Evolutionary conservation across 2,329 filamentous ascomycete genomes (phyloP), one percentile per base, ranked within the genome.

Genomic region (Emergomyces pasteurianus): DNA sequence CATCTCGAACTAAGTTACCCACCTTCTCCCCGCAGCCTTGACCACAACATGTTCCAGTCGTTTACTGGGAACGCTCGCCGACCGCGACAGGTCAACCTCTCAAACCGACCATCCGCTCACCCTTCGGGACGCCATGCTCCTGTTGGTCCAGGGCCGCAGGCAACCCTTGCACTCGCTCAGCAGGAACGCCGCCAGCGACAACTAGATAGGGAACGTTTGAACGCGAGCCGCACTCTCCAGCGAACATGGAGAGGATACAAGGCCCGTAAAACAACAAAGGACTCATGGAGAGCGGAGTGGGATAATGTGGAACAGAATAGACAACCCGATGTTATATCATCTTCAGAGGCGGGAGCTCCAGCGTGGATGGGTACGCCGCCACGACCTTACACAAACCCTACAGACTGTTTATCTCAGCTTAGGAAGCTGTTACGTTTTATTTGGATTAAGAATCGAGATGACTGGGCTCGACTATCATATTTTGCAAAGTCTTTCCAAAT

Each of bases 41-140:
- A 54, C 18, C 38, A 10, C 52, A 54, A 72, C 67, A 96, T 96
- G 92, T 95, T 94, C 77, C 86, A 88, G 63, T 91, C 88, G 59
- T 99, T 99, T 77, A 94, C 89, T 28, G 94, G 94, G 67, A 89
- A 78, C 75, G 89, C 90, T 68, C 86, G 90, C 70, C 88, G 89
- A 66, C 87, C 88, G 63, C 87, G 94, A 66, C 92, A 96, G 73
- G 90, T 97, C 72, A 96, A 97, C 75, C 86, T 99, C 63, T 94
- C 90, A 66, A 94, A 91, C 64, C 87, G 92, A 67, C 84, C 84
- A 73, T 86, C 81, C 58, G 75, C 74, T 59, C 73, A 82, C 63
- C 83, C 83, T 66, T 80, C 81, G 38, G 78, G 55, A 31, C 61
- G 80, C 49, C 84, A 85, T 18, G 78, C 82, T 4, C 76, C 80